A percentile compares a stretch with the other conserved stretches of the same genome.
These are phyloP conservation scores for Trichocladium uniseriatum DNA, from an alignment of 495 filamentous ascomycete species.

Conservation along the genomic window DNA sequence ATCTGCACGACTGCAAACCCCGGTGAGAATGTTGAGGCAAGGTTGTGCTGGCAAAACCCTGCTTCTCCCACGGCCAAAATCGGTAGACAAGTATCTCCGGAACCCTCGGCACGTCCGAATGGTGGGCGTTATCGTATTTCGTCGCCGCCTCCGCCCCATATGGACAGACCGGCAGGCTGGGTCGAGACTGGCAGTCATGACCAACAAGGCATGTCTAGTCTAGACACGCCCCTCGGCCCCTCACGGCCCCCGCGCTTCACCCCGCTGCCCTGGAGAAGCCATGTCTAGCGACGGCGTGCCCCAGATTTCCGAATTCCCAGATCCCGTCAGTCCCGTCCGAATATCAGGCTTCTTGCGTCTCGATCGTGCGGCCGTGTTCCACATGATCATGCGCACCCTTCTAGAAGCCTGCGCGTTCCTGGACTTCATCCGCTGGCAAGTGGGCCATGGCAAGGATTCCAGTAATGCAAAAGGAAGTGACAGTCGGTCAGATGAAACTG, in stretches of 20 bases:
- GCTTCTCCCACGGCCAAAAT: background rate
- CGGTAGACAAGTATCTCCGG: background rate
- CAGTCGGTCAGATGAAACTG: background rate
- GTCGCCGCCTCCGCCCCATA: too few relatives aligned
- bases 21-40: background rate
- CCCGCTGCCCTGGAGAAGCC: background rate
- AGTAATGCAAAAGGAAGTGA: background rate
- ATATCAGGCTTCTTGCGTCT: background rate
- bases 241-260: background rate
- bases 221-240: too few relatives aligned
- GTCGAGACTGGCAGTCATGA: too few relatives aligned
- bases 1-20: background rate
- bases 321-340: background rate
- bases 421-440: background rate
- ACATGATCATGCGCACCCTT: background rate
- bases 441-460: conserved; percentile 2
- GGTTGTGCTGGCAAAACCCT: background rate
- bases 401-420: background rate
- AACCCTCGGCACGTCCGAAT: background rate
- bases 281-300: background rate
- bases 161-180: too few relatives aligned
- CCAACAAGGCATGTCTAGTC: too few relatives aligned
- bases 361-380: background rate
- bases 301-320: background rate
- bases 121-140: too few relatives aligned